Evolutionary conservation across 208 protist genomes (phyloP).

Genomic region (Herpetomonas samuelpessoai): DNA sequence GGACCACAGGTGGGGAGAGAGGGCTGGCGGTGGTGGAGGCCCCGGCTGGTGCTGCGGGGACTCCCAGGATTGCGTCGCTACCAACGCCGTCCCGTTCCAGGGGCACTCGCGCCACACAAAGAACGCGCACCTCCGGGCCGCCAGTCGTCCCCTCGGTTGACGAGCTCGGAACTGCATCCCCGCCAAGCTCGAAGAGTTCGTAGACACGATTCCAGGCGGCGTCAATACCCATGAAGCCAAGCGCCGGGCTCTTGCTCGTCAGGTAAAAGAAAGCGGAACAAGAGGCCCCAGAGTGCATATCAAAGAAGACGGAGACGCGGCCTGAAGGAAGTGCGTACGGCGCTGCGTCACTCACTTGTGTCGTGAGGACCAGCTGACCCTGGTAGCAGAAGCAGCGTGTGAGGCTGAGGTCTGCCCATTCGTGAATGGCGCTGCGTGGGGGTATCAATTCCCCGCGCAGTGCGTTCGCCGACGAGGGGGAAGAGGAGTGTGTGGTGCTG

Average conservation of each 20-base stretch:
- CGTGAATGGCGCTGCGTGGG: slow-evolving; percentile 24
- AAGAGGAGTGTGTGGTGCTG: background rate
- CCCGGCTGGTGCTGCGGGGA: too few species aligned
- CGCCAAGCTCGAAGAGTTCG: slow-evolving; percentile 47
- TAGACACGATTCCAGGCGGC: slow-evolving; percentile 22
- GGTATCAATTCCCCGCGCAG: background rate
- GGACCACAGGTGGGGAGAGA: too few species aligned
- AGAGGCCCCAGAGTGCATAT: slow-evolving; percentile 1
- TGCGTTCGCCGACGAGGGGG: background rate
- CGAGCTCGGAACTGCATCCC: slow-evolving; percentile 12
- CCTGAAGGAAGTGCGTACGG: slow-evolving; percentile 32
- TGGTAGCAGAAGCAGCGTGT: slow-evolving; percentile 26
- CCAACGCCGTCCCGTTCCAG: slow-evolving; percentile 16
- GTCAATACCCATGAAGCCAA: slow-evolving; percentile 37
- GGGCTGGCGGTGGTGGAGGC: slow-evolving; percentile 1
- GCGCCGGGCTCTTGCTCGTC: slow-evolving; percentile 28
- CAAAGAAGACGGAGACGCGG: slow-evolving; percentile 38
- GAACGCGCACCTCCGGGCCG: slow-evolving; percentile 18
- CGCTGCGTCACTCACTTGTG: slow-evolving; percentile 19
- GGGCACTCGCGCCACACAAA: slow-evolving; percentile 24
- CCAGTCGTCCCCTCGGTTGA: background rate
- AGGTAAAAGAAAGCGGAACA: slow-evolving; percentile 27
- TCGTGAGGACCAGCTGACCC: slow-evolving; percentile 24
- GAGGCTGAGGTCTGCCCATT: slow-evolving; percentile 37
- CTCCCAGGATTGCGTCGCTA: background rate